Conservation (phyloP, 345 rosid genomes). For the Citrus trifoliata region DNA sequence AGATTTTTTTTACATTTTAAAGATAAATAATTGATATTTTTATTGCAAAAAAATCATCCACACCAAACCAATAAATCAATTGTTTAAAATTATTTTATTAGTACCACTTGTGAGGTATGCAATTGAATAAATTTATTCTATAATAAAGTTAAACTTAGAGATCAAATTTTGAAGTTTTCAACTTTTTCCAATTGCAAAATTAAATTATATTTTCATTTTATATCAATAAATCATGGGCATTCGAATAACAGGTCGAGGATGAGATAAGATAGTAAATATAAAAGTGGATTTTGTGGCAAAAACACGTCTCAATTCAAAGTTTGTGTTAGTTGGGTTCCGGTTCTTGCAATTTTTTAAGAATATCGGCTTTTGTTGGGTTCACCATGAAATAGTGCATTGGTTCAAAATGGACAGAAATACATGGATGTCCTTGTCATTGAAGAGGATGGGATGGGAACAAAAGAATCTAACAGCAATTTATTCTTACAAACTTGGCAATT, state of each 20-base stretch:
- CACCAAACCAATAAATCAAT: background rate
- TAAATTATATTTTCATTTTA: background rate
- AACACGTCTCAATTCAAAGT: constrained; percentile 2
- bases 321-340: constrained; percentile 7
- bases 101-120: background rate
- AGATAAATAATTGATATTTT: too few species aligned
- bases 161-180: background rate
- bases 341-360: background rate
- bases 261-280: background rate
- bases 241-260: background rate
- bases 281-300: background rate
- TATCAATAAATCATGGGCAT: background rate
- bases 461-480: background rate
- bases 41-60: background rate
- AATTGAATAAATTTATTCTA: background rate
- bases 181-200: background rate
- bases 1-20: background rate
- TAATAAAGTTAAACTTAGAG: background rate
- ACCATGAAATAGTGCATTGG: background rate
- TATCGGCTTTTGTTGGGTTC: background rate
- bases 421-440: constrained; percentile 9
- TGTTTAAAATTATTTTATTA: too few species aligned
- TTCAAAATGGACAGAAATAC: background rate
- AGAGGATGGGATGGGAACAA: background rate
- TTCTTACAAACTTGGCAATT: constrained; percentile 1